phyloP scores from a whole-genome alignment of 1,284 basidiomycete species.

The Anthracocystis setariae region DNA sequence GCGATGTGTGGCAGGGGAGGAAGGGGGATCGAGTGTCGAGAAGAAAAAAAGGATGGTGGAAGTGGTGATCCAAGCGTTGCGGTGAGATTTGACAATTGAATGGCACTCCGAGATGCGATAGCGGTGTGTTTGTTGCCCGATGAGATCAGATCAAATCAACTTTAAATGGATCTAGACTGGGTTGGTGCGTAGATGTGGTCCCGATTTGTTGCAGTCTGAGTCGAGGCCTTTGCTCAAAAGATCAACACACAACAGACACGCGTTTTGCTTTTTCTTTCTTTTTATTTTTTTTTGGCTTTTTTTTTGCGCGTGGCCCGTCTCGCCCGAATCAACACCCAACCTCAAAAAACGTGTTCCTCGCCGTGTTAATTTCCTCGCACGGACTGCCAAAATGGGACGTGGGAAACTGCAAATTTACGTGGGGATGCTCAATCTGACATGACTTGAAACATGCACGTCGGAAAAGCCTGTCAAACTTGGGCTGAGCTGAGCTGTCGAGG shows the following conservation, averaged over 20 bases:
- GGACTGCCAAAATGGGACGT: no score
- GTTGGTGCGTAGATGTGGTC: neutral
- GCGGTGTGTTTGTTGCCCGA: neutral
- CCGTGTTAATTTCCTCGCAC: constrained; percentile 21
- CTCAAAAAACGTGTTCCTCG: neutral
- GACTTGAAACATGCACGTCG: no score
- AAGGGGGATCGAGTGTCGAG: no score
- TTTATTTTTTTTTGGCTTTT: no score
- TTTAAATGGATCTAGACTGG: neutral
- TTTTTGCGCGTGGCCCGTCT: constrained; percentile 11
- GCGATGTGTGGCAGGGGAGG: neutral
- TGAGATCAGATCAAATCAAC: neutral
- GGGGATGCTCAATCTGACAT: no score
- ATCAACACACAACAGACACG: constrained; percentile 18
- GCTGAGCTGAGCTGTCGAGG: no score
- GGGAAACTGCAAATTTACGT: no score
- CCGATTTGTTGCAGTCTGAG: neutral
- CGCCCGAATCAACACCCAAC: constrained; percentile 7
- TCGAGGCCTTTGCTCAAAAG: no score
- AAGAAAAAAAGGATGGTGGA: constrained; percentile 7
- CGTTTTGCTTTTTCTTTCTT: no score
- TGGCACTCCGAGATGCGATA: neutral
- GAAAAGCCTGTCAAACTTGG: no score
- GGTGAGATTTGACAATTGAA: neutral
- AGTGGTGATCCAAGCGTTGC: constrained; percentile 28